Evolutionary conservation across 306 rosid genomes (phyloP).

Genomic region (barrel medic (Medicago truncatula)): MtrunA17r5.0-ANR NC_053045.1:51755501-51756000

Average conservation of each 20-base stretch:
- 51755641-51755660: background rate
- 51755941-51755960: too few species aligned
- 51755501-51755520: background rate
- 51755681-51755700: background rate
- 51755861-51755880: background rate
- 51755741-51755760: constrained; percentile 48
- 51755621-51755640: too few species aligned
- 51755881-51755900: background rate
- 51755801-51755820: constrained; percentile 60
- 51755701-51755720: constrained; percentile 8
- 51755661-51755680: background rate
- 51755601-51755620: too few species aligned
- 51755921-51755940: too few species aligned
- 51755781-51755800: constrained; percentile 80
- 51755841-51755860: constrained; percentile 8
- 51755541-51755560: constrained; percentile 3
- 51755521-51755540: background rate
- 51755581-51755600: too few species aligned
- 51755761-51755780: constrained; percentile 52
- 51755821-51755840: constrained; percentile 5
- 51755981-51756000: too few species aligned
- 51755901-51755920: background rate
- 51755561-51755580: background rate
- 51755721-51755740: constrained; percentile 41
- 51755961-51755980: too few species aligned